These are phyloP conservation scores for Mimosa bimucronata DNA, from an alignment of 306 rosid species.

Conservation along the genomic window DNA sequence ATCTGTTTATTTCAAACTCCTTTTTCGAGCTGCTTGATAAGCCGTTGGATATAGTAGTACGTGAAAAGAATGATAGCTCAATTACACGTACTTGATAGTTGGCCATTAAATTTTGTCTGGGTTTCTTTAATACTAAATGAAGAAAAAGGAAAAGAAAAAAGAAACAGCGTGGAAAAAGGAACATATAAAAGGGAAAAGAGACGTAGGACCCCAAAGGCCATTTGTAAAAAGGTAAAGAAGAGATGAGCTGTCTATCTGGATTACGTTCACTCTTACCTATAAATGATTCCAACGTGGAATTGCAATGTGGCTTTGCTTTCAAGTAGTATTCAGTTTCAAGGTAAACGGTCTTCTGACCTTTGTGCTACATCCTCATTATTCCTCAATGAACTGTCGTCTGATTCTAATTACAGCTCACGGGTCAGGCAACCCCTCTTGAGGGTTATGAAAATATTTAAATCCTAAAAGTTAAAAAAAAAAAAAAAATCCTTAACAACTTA, in stretches of 20 bases:
- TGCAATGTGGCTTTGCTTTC: conserved; percentile 29
- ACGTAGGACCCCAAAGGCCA: background rate
- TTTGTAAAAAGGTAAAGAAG: background rate
- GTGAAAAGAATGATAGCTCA: background rate
- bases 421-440: background rate
- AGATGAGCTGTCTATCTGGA: conserved; percentile 18
- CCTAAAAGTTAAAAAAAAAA: background rate
- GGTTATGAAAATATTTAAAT: background rate
- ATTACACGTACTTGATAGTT: background rate
- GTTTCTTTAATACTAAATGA: background rate
- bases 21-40: background rate
- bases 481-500: background rate
- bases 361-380: conserved; percentile 1
- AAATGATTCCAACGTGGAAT: conserved; percentile 35
- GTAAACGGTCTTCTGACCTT: conserved; percentile 18
- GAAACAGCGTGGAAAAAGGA: too few species aligned
- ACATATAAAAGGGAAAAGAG: background rate
- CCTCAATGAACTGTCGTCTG: background rate
- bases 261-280: background rate
- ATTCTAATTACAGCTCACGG: background rate
- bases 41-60: background rate
- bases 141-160: background rate
- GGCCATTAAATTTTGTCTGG: background rate
- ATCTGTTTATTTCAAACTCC: background rate
- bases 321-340: background rate